Evolutionary conservation across 371 early-diverging fungal genomes (phyloP).

Genomic region (Gilbertella persicaria): DNA sequence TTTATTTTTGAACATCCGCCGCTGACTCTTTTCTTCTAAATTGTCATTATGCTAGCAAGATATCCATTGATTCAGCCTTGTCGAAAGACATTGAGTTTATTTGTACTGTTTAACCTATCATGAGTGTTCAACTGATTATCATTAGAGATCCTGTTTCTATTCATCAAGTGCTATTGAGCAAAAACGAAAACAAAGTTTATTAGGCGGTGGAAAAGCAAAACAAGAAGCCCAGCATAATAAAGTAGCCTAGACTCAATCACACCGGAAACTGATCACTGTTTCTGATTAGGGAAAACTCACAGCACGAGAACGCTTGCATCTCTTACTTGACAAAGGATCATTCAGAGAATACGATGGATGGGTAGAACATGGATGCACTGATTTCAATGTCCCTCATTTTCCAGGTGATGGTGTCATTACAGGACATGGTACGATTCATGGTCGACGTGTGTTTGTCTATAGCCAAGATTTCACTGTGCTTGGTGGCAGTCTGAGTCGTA

Average conservation of each 20-base stretch:
- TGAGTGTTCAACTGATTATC: neutral
- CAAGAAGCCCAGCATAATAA: constrained; percentile 91
- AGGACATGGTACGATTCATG: constrained; percentile 93
- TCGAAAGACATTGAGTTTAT: no score
- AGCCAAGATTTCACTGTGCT: constrained; percentile 94
- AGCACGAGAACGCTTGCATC: constrained; percentile 89
- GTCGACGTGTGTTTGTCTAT: constrained; percentile 90
- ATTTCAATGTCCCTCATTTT: constrained; percentile 91
- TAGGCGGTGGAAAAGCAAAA: constrained; percentile 85
- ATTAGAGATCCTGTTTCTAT: constrained; percentile 5
- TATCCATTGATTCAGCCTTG: no score
- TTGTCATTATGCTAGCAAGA: no score
- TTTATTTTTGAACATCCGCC: no score
- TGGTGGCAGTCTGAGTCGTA: constrained; percentile 90
- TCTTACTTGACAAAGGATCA: constrained; percentile 84
- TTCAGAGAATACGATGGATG: constrained; percentile 95
- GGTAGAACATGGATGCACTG: constrained; percentile 93
- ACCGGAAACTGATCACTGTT: neutral
- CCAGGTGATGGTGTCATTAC: constrained; percentile 97
- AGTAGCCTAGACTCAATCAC: constrained; percentile 34
- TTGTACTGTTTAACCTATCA: neutral
- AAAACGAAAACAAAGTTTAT: constrained; percentile 74
- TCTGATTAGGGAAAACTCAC: constrained; percentile 87
- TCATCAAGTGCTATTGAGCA: constrained; percentile 47
- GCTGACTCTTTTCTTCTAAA: no score